Conservation (phyloP, 495 filamentous ascomycete species). For the Podospora anserina region DNA sequence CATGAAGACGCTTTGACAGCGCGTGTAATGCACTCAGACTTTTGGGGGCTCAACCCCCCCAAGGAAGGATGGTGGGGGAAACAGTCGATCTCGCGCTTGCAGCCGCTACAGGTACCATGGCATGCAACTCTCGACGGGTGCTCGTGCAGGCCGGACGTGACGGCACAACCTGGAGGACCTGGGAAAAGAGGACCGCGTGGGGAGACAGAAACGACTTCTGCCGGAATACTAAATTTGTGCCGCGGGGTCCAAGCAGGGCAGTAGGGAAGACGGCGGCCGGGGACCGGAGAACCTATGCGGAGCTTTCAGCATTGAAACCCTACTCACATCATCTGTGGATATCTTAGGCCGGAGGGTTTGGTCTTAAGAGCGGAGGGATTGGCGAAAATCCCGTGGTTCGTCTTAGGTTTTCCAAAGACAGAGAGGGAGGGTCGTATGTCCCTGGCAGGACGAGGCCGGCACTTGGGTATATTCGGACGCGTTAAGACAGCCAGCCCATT, state of each 20-base stretch:
- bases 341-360: neutral
- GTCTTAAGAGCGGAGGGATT: neutral
- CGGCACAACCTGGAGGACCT: neutral
- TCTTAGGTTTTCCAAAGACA: neutral
- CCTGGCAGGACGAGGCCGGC: constrained; percentile 27
- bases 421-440: neutral
- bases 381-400: neutral
- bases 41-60: constrained; percentile 11
- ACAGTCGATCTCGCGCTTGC: constrained; percentile 33
- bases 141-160: constrained; percentile 12
- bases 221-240: neutral
- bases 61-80: constrained; percentile 13
- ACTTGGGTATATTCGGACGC: constrained; percentile 31
- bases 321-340: no score
- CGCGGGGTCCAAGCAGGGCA: neutral
- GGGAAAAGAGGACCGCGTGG: neutral
- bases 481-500: constrained; percentile 21
- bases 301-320: neutral
- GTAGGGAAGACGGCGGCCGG: neutral
- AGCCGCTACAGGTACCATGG: constrained; percentile 26
- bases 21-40: constrained; percentile 21
- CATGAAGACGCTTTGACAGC: constrained; percentile 27
- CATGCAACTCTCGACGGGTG: constrained; percentile 7
- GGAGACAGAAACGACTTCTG: constrained; percentile 8
- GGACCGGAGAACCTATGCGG: neutral